phyloP scores from a whole-genome alignment of 1,139 yeast species.

The Schwanniomyces etchellsii region DNA sequence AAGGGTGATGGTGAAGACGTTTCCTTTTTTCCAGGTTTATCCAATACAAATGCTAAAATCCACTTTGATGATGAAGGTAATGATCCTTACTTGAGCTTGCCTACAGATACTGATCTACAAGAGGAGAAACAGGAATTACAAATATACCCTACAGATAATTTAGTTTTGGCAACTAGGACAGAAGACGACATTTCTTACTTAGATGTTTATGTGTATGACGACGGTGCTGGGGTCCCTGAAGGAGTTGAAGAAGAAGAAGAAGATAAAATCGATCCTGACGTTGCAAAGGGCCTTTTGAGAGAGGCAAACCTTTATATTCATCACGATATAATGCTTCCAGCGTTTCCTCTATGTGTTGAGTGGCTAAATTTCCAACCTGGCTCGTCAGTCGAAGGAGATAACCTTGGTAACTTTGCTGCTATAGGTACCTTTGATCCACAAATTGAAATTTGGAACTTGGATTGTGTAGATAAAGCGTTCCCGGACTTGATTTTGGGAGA shows the following conservation, averaged over 20 bases:
- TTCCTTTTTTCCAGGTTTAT: constrained; percentile 67
- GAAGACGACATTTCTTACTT: constrained; percentile 91
- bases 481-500: constrained; percentile 93
- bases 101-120: constrained; percentile 55
- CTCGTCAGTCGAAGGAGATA: constrained; percentile 28
- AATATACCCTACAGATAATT: constrained; percentile 83
- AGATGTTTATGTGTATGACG: constrained; percentile 93
- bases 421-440: constrained; percentile 97
- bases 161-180: constrained; percentile 88
- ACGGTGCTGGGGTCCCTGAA: constrained; percentile 78
- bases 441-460: constrained; percentile 95
- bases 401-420: constrained; percentile 87
- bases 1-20: constrained; percentile 52
- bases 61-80: constrained; percentile 54
- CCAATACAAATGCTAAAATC: constrained; percentile 45
- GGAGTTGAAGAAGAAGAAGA: constrained; percentile 60
- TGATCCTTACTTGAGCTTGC: constrained; percentile 74
- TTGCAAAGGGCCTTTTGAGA: constrained; percentile 64
- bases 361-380: constrained; percentile 80
- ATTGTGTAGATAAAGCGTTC: constrained; percentile 86
- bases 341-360: constrained; percentile 94
- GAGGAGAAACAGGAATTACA: constrained; percentile 82
- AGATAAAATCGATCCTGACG: constrained; percentile 59
- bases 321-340: constrained; percentile 94
- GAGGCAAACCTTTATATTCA: constrained; percentile 82